These are phyloP conservation scores for Sonneratia caseolaris DNA, from an alignment of 345 rosid genomes.

Conservation along the genomic window DNA sequence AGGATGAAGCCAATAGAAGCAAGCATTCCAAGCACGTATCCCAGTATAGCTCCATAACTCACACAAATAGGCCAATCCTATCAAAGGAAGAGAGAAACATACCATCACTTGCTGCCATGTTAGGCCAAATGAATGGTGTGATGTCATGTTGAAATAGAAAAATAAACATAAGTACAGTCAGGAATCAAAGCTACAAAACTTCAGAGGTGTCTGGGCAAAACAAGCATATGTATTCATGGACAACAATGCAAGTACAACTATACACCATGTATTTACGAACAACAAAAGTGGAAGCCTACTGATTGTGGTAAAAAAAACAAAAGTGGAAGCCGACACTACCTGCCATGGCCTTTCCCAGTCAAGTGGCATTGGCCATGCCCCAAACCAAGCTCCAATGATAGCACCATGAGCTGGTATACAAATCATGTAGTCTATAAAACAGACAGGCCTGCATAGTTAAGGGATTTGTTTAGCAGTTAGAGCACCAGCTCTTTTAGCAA, in stretches of 20 bases:
- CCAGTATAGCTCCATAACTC: slow-evolving; percentile 57
- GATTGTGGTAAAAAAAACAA: neutral
- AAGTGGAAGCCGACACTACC: slow-evolving; percentile 28
- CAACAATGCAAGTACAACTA: neutral
- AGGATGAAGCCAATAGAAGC: slow-evolving; percentile 27
- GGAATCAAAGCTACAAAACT: neutral
- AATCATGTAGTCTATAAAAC: slow-evolving; percentile 53
- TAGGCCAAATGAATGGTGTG: neutral
- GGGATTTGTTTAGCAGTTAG: neutral
- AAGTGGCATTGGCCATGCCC: slow-evolving; percentile 99
- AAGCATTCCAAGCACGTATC: slow-evolving; percentile 41
- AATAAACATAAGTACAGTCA: neutral
- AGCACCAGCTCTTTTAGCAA: neutral
- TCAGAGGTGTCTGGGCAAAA: neutral
- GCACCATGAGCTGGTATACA: slow-evolving; percentile 75
- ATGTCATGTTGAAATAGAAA: neutral
- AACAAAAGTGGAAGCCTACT: neutral
- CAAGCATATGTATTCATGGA: neutral
- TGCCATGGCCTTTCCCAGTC: slow-evolving; percentile 99
- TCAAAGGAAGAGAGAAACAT: neutral
- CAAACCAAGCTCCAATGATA: slow-evolving; percentile 84
- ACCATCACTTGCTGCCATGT: neutral
- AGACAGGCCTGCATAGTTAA: slow-evolving; percentile 35
- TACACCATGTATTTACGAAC: neutral
- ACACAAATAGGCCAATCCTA: slow-evolving; percentile 96